Conservation (phyloP, 176 grass and related monocot genomes). For the Echinochloa phyllopogon region DNA sequence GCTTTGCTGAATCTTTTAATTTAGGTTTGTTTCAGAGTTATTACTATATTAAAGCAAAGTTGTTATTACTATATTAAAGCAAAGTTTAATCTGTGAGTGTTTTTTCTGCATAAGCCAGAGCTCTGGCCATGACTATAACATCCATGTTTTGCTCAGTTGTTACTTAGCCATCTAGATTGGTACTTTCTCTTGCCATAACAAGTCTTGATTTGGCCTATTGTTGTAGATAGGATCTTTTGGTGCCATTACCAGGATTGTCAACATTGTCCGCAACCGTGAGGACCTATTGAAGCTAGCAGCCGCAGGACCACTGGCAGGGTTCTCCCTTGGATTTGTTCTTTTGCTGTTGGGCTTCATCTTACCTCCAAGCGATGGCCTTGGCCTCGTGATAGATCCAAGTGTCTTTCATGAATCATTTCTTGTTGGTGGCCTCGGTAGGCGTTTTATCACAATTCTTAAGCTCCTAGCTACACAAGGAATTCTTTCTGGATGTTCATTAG, state of each 20-base stretch:
- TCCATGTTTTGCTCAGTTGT: constrained; percentile 13
- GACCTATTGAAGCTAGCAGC: constrained; percentile 83
- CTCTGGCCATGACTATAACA: not conserved
- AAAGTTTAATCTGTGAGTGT: not conserved
- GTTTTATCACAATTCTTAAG: constrained; percentile 22
- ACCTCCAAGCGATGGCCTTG: constrained; percentile 77
- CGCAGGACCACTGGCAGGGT: constrained; percentile 88
- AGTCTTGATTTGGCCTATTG: constrained; percentile 3
- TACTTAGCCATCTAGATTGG: not conserved
- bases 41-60: not conserved
- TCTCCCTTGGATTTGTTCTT: constrained; percentile 77
- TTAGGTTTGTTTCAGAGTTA: constrained; percentile 9
- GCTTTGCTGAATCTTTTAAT: not conserved
- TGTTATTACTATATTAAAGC: not conserved
- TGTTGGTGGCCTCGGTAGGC: constrained; percentile 84
- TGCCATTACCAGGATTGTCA: constrained; percentile 89
- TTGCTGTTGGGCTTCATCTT: constrained; percentile 81
- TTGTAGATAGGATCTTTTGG: constrained; percentile 98
- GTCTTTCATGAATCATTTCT: constrained; percentile 97
- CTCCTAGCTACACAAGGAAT: not conserved
- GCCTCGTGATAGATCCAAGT: constrained; percentile 78
- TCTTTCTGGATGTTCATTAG: constrained; percentile 27
- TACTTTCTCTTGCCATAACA: not conserved
- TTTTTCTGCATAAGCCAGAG: not conserved
- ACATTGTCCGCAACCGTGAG: constrained; percentile 81